A percentile compares a stretch with the other conserved stretches of the same genome.
Evolutionary conservation across 371 early-diverging fungal genomes (phyloP).

Genomic region (Capillidium rhysosporum): DNA sequence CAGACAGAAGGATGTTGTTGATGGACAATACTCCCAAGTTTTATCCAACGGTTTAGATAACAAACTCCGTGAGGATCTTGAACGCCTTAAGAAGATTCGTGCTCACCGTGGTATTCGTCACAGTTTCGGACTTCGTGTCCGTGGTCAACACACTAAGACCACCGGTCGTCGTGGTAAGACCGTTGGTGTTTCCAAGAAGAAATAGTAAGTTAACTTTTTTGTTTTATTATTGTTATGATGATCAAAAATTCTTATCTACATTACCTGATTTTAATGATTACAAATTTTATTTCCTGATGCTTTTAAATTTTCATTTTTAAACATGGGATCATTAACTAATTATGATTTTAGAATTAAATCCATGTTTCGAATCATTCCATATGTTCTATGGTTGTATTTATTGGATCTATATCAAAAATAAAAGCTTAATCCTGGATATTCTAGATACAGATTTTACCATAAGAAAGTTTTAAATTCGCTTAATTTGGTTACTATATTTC

Average conservation of each 20-base stretch:
- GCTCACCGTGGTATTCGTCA: slow-evolving; percentile 88
- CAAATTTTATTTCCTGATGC: background rate
- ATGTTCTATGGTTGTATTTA: no score
- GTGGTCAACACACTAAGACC: slow-evolving; percentile 93
- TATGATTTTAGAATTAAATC: no score
- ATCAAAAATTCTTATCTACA: slow-evolving; percentile 23
- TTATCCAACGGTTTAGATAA: slow-evolving; percentile 89
- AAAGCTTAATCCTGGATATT: no score
- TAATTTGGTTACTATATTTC: no score
- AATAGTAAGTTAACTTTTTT: slow-evolving; percentile 14
- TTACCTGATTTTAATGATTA: slow-evolving; percentile 9
- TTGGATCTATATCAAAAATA: no score
- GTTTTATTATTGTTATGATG: slow-evolving; percentile 11
- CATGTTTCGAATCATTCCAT: no score
- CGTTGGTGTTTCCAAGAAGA: slow-evolving; percentile 97
- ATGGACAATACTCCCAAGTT: slow-evolving; percentile 85
- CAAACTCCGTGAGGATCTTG: slow-evolving; percentile 91
- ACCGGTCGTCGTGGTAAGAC: slow-evolving; percentile 94
- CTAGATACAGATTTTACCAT: no score
- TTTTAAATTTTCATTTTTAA: no score
- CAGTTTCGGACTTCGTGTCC: slow-evolving; percentile 88
- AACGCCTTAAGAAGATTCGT: slow-evolving; percentile 94
- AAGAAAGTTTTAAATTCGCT: no score
- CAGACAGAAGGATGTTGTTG: slow-evolving; percentile 91
- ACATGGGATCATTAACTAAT: no score